Evolutionary conservation across 2,329 filamentous ascomycete species (phyloP).

Genomic region (Epicoccum sorghinum): DNA sequence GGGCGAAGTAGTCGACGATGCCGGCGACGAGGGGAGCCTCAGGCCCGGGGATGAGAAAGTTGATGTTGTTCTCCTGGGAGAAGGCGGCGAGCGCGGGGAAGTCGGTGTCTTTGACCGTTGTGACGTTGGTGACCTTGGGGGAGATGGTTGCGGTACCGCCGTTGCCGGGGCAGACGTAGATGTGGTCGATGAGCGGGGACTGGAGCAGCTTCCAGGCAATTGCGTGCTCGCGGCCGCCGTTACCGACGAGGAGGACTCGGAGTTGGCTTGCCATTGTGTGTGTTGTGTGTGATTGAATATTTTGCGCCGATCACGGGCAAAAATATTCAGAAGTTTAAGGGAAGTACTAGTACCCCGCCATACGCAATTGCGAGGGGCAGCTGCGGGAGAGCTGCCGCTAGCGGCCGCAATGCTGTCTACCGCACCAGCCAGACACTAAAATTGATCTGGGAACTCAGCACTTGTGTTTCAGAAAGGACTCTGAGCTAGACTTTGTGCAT

Average conservation of each 20-base stretch:
- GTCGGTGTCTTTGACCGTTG: slow-evolving; percentile 72
- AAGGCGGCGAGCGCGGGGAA: slow-evolving; percentile 79
- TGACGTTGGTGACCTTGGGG: slow-evolving; percentile 69
- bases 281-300: neutral
- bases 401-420: neutral
- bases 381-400: slow-evolving; percentile 8
- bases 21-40: slow-evolving; percentile 94
- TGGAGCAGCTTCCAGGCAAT: slow-evolving; percentile 93
- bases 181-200: slow-evolving; percentile 77
- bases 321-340: slow-evolving; percentile 10
- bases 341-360: slow-evolving; percentile 7
- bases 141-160: slow-evolving; percentile 70
- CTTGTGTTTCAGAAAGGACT: too few relatives aligned
- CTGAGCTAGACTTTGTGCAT: neutral
- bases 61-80: slow-evolving; percentile 73
- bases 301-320: slow-evolving; percentile 16
- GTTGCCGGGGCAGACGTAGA: slow-evolving; percentile 76
- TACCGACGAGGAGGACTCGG: slow-evolving; percentile 80
- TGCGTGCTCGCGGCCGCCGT: slow-evolving; percentile 92
- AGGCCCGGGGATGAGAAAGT: slow-evolving; percentile 87
- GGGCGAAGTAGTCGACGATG: slow-evolving; percentile 80
- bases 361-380: slow-evolving; percentile 2
- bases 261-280: slow-evolving; percentile 35
- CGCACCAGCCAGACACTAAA: neutral
- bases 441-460: too few relatives aligned